These are phyloP conservation scores for Metschnikowia cubensis DNA, from an alignment of 805 yeast species.

Conservation along the genomic window DNA sequence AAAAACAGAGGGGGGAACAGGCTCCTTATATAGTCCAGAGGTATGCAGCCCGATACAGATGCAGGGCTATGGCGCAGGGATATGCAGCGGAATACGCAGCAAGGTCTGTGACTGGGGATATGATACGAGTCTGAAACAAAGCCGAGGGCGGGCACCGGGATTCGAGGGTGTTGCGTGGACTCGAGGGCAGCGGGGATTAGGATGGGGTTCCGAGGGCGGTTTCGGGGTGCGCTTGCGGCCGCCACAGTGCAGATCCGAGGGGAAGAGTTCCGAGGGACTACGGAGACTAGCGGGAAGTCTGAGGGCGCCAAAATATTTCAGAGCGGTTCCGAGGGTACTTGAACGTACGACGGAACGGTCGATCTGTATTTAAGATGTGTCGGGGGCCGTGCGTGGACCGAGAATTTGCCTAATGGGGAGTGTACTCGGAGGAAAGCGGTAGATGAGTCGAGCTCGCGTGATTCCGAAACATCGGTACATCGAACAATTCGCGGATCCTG, in stretches of 20 bases:
- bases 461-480: neutral
- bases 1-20: neutral
- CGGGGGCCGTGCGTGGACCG: neutral
- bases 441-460: neutral
- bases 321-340: neutral
- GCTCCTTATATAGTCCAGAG: neutral
- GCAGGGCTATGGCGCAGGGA: neutral
- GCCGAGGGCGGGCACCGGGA: neutral
- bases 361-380: neutral
- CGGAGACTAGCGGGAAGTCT: neutral
- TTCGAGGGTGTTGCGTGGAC: neutral
- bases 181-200: too few species aligned
- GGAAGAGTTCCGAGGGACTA: neutral
- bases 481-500: too few species aligned
- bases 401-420: constrained; percentile 4
- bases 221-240: neutral
- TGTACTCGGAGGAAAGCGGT: neutral
- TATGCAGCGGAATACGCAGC: neutral
- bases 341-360: too few species aligned
- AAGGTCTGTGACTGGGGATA: neutral
- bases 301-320: neutral
- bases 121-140: neutral
- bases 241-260: neutral
- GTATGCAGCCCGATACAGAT: neutral
- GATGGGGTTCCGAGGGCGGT: neutral